Percentiles rank a stretch among this genome's conserved stretches.
phyloP scores from a whole-genome alignment of 306 rosid species.

The Pterocarpus macrocarpus region DNA sequence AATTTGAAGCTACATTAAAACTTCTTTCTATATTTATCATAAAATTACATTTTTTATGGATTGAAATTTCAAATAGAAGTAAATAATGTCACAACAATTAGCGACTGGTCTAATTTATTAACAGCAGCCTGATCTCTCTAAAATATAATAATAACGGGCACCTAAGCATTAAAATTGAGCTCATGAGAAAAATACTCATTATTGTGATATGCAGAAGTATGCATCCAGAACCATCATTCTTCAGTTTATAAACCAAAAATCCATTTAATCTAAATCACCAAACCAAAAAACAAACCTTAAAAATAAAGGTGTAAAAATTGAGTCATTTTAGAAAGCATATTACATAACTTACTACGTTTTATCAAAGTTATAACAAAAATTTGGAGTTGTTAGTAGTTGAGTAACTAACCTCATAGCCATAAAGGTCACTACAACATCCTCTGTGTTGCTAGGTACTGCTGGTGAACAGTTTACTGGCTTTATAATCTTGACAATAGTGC shows the following conservation, averaged over 20 bases:
- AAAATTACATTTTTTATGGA: background rate
- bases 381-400: constrained; percentile 9
- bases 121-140: constrained; percentile 5
- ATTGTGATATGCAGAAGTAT: background rate
- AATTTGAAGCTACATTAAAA: constrained; percentile 6
- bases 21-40: background rate
- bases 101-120: background rate
- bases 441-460: constrained; percentile 53
- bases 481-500: constrained; percentile 69
- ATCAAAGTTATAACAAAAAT: constrained; percentile 20
- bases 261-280: background rate
- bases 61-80: background rate
- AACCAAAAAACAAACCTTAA: background rate
- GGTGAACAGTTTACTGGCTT: constrained; percentile 77
- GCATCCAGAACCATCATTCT: constrained; percentile 2
- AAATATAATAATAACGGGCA: background rate
- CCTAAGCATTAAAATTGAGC: constrained; percentile 9
- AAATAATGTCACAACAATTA: background rate
- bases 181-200: background rate
- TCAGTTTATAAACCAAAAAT: background rate
- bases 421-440: constrained; percentile 71
- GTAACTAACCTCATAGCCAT: constrained; percentile 74
- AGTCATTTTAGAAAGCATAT: constrained; percentile 23
- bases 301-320: constrained; percentile 12
- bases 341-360: constrained; percentile 6